Base-by-base conservation (phyloP, 164 flowering plant genomes). In the Piper longum region DNA sequence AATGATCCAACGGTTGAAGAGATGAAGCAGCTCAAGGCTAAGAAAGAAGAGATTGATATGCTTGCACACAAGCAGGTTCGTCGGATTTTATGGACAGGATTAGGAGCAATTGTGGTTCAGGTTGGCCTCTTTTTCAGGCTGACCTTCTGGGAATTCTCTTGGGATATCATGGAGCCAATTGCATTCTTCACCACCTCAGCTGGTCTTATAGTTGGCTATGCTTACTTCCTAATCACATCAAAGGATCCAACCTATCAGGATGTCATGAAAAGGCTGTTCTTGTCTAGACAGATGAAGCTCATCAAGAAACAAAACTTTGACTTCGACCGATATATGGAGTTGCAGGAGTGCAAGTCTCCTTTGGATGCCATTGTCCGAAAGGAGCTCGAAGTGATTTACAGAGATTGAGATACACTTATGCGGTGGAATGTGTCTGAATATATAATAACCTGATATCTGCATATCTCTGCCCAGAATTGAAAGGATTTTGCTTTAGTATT, bases 141-240 rank as follows among this genome's bases (percentile, higher is more conserved):
- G 4, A 88, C 98, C 12, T 91, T 85, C 72, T 87, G 96, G 96
- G 98, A 91, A 56, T 88, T 91, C 72, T 91, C 96, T 2, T 91
- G 98, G 98, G 98, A 91, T 68, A 90, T 91, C 1, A 88, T 88
- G 98, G 98, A 91, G 69, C 98, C 96, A 1, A 77, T 91, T 66
- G 86, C 95, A 57, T 88, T 88, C 70, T 91, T 88, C 70, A 66
- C 82, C 36, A 91, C 96, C 12, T 62, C 89, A 4, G 66, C 85
- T 39, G 85, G 96, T 41, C 62, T 88, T 12, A 77, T 85, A 55
- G 60, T 86, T 4, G 91, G 98, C 39, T 88, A 88, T 70, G 91
- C 85, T 41, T 91, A 91, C 82, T 88, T 88, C 72, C 62, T 88
- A 52, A 56, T 85, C 71, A 91, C 98, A 43, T 77, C 91, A 16